phyloP scores from a whole-genome alignment of 805 yeast genomes.

The Ogataea ramenticola region DNA sequence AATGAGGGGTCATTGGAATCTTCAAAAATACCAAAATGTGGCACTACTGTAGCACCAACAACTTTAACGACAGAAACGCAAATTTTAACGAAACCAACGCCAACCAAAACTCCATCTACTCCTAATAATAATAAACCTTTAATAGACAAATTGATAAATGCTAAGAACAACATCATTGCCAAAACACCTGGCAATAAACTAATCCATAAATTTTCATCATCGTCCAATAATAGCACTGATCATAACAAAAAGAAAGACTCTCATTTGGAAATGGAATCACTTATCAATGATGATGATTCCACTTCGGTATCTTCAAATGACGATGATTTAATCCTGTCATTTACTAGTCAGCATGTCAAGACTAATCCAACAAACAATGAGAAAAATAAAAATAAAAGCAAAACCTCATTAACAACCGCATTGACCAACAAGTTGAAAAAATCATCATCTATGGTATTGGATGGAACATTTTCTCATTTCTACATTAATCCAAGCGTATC shows the following conservation, averaged over 20 bases:
- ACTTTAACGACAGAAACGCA: background rate
- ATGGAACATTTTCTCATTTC: slow-evolving; percentile 8
- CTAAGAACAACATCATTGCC: background rate
- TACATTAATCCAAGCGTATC: slow-evolving; percentile 2
- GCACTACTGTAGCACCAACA: background rate
- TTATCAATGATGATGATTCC: background rate
- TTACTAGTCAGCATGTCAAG: background rate
- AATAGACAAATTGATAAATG: background rate
- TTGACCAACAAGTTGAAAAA: background rate
- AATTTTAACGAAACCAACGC: background rate
- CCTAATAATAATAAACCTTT: background rate
- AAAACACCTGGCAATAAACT: background rate
- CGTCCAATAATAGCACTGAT: too few relatives aligned
- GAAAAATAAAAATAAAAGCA: too few relatives aligned
- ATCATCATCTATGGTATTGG: background rate
- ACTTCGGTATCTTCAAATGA: background rate
- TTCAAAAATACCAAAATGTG: background rate
- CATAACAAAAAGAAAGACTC: background rate
- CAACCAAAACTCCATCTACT: background rate
- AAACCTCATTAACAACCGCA: background rate
- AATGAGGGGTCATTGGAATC: too few relatives aligned
- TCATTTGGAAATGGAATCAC: background rate
- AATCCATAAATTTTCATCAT: background rate
- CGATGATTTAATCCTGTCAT: background rate
- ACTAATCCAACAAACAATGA: background rate